Evolutionary conservation across 228 moss, liverwort and hornwort species (phyloP), one percentile per base, ranked within the genome.

Genomic region (Sphagnum fallax): DNA sequence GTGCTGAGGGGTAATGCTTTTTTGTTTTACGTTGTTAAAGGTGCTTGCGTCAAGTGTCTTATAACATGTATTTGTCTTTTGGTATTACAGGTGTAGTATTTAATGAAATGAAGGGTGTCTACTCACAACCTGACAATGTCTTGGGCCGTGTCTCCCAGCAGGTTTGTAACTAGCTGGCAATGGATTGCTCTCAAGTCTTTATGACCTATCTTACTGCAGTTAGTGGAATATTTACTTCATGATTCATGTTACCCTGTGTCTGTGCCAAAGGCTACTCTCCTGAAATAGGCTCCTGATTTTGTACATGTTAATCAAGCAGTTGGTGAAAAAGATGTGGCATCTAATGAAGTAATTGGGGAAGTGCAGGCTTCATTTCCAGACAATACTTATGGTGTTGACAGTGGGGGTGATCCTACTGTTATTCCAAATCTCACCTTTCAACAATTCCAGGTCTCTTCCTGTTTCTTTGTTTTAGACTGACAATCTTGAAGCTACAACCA

Each of bases 51-150:
- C 32, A 32, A 32, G 32, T 32, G 32, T 32, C 32, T 32, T 32
- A 32, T 32, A 32, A 32, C 32, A 32, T 32, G 32, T 2, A 32
- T 32, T 32, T 32, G 32, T 32, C 32, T 32, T 32, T 32, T 32
- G 32, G 32, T 32, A 32, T 2, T 32, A 2, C 74, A 97, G 93
- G 98, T 32, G 98, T 98, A 61, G 98, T 98, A 16, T 94, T 94
- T 62, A 98, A 98, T 83, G 94, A 98, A 75, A 98, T 98, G 98
- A 98, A 98, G 75, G 94, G 98, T 68, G 98, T 94, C 13, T 98
- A 98, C 68, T 98, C 94, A 50, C 98, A 98, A 76, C 98, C 98
- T 66, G 94, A 98, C 51, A 98, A 90, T 71, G 85, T 98, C 12
- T 70, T 92, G 67, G 94, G 98, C 62, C 94, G 98, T 62, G 58